Percentiles rank a stretch among this genome's conserved stretches.
Evolutionary conservation across 2,329 filamentous ascomycete species (phyloP).

Genomic region (Fusarium coffeatum): DNA sequence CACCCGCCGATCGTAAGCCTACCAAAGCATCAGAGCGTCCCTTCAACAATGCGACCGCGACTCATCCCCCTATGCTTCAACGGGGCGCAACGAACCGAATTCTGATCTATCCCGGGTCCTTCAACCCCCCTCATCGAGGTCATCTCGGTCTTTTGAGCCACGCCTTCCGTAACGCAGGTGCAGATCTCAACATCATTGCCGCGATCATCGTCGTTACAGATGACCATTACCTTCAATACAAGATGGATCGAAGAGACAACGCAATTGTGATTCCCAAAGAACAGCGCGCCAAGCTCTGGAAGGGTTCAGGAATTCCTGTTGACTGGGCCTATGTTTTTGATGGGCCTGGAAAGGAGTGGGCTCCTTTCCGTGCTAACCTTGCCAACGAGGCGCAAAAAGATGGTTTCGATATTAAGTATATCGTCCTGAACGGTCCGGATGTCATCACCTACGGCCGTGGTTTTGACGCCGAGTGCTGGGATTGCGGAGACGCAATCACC

Average conservation of each 20-base stretch:
- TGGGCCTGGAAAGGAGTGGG: constrained; percentile 31
- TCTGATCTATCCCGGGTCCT: constrained; percentile 53
- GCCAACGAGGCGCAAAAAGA: constrained; percentile 2
- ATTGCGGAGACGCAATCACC: constrained; percentile 41
- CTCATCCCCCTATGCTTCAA: constrained; percentile 13
- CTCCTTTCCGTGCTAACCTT: constrained; percentile 21
- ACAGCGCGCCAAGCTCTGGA: constrained; percentile 47
- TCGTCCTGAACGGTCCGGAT: constrained; percentile 45
- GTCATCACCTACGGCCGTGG: constrained; percentile 24
- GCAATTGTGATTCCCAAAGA: constrained; percentile 31
- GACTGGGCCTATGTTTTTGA: constrained; percentile 47
- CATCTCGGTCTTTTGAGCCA: constrained; percentile 50
- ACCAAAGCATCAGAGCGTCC: constrained; percentile 9
- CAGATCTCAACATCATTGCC: constrained; percentile 47
- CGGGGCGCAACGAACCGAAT: constrained; percentile 43
- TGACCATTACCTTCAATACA: constrained; percentile 42
- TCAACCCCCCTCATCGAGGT: constrained; percentile 54
- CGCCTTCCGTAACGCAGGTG: constrained; percentile 44
- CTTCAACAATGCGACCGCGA: constrained; percentile 27
- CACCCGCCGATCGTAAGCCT: not conserved
- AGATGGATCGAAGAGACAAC: constrained; percentile 28
- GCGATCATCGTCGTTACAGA: constrained; percentile 48
- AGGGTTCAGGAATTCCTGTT: constrained; percentile 7
- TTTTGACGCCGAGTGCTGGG: constrained; percentile 36
- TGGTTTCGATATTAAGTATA: constrained; percentile 37